Conservation (phyloP, 495 filamentous ascomycete species). For the Annulohypoxylon maeteangense region DNA sequence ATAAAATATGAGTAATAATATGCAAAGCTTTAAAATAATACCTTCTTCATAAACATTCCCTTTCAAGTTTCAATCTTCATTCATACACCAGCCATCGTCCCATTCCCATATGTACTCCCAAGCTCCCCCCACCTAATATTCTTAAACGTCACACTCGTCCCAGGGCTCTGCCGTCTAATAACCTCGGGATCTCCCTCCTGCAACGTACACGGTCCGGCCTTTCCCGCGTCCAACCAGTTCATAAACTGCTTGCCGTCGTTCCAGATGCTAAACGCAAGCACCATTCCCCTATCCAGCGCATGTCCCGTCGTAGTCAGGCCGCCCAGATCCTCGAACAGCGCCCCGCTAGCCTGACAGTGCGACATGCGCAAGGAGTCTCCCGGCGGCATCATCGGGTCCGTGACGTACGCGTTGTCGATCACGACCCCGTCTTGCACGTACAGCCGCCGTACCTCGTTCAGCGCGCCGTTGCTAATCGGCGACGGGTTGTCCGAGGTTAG, state of each 20-base stretch:
- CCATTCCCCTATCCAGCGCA: constrained; percentile 66
- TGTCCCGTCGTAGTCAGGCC: constrained; percentile 65
- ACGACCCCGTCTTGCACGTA: constrained; percentile 72
- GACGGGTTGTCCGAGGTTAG: constrained; percentile 59
- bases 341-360: constrained; percentile 67
- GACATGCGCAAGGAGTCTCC: constrained; percentile 65
- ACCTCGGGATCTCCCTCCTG: constrained; percentile 64
- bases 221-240: constrained; percentile 74
- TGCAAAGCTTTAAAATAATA: not conserved
- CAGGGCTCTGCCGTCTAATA: constrained; percentile 58
- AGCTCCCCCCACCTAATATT: constrained; percentile 77
- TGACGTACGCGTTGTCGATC: constrained; percentile 61
- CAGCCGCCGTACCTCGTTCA: constrained; percentile 69
- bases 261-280: constrained; percentile 75
- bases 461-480: constrained; percentile 51
- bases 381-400: constrained; percentile 49
- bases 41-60: not conserved
- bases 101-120: constrained; percentile 47
- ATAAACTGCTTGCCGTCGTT: constrained; percentile 72
- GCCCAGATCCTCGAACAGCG: constrained; percentile 66
- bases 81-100: not conserved
- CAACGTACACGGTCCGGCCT: constrained; percentile 69
- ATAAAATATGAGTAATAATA: not conserved
- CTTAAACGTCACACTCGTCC: constrained; percentile 69
- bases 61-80: not conserved